Base-by-base conservation (phyloP, 2,329 filamentous ascomycete species). In the Diaporthe amygdali region DNA sequence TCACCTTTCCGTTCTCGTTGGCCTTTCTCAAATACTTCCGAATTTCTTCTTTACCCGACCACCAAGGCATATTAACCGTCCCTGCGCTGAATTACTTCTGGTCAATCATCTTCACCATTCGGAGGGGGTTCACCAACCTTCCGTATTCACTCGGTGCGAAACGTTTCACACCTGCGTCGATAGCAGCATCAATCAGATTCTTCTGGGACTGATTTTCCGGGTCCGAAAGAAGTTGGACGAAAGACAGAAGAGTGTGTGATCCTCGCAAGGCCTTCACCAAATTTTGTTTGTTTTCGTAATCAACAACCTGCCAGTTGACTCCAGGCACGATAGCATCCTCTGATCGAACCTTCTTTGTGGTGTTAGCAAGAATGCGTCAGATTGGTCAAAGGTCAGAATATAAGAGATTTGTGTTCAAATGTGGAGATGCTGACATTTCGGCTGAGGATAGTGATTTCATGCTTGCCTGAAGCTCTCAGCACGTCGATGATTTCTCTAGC, bases 121-220 rank as follows among this genome's bases (percentile, higher is more conserved):
- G 3, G 9, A 3, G 9, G 1, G 15, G 3, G 6, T 17, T 37
- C 7, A 8, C 22, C 78, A 71, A 86, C 84, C 79, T 79, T 27
- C 77, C 80, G 73, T 86, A 93, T 74, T 93, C 91, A 44, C 88
- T 88, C 2, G 90, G 89, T 1, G 91, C 84, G 76, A 90, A 91
- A 8, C 89, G 84, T 74, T 87, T 86, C 7, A 92, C 90, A 6
- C 63, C 54, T 14, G 71, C 71, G 12, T 82, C 81, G 47, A 90
- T 82, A 8, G 88, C 84, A 0, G 90, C 90, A 70, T 92, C 87
- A 66, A 92, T 88, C 56, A 92, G 79, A 39, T 84, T 84, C 71
- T 82, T 84, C 75, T 92, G 89, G 0, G 85, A 78, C n/a, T 78
- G 77, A 39, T 82, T 74, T 0, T 75, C 74, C 6, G 75, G 75